Percentiles rank a stretch among this genome's conserved stretches.
Evolutionary conservation across 1,139 yeast species (phyloP).

Genomic region (Debaryomyces sp.): DNA sequence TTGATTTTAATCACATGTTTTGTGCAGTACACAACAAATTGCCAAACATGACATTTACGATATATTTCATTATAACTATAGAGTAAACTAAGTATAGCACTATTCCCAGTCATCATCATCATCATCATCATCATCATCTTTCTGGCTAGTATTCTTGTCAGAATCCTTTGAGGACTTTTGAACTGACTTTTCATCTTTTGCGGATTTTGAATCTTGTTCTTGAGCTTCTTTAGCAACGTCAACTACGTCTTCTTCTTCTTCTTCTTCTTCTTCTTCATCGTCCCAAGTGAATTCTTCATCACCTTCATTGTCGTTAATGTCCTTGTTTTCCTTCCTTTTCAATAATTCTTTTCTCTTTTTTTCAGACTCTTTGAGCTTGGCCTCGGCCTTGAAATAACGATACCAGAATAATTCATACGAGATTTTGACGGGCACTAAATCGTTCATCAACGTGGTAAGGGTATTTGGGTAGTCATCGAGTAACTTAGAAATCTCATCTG

Average conservation of each 20-base stretch:
- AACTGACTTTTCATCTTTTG: background rate
- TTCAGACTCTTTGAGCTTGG: slow-evolving; percentile 63
- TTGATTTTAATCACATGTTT: background rate
- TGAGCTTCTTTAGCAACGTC: slow-evolving; percentile 19
- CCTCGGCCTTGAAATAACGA: slow-evolving; percentile 62
- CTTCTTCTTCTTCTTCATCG: too few relatives aligned
- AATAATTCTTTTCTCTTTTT: slow-evolving; percentile 65
- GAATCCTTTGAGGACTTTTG: background rate
- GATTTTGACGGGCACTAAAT: slow-evolving; percentile 66
- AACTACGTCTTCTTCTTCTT: slow-evolving; percentile 40
- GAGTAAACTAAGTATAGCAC: slow-evolving; percentile 5
- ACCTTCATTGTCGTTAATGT: slow-evolving; percentile 40
- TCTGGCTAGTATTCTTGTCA: background rate
- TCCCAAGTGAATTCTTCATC: slow-evolving; percentile 60
- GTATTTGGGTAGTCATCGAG: slow-evolving; percentile 52
- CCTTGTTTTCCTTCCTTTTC: slow-evolving; percentile 35
- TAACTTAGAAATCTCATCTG: slow-evolving; percentile 53
- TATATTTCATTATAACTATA: background rate
- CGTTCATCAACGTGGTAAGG: slow-evolving; percentile 59
- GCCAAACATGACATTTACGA: background rate
- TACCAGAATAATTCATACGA: slow-evolving; percentile 73
- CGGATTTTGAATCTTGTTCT: background rate
- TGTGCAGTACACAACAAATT: slow-evolving; percentile 2
- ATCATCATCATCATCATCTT: slow-evolving; percentile 24
- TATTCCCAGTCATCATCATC: slow-evolving; percentile 66